phyloP scores from a whole-genome alignment of 2,329 filamentous ascomycete species.

The Neonectria hederae region DNA sequence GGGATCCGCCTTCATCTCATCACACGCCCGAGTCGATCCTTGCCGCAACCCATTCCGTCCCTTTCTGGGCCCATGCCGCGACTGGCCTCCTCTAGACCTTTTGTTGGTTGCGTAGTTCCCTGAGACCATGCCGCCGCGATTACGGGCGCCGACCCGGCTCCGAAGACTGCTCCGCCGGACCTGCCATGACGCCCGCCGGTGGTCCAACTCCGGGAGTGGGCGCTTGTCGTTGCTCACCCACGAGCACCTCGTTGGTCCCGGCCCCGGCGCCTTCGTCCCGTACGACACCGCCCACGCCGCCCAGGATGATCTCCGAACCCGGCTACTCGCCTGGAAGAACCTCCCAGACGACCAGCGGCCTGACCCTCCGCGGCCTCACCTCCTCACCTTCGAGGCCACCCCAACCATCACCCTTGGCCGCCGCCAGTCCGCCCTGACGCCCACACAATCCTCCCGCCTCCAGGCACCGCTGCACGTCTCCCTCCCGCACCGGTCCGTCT shows the following conservation, averaged over 20 bases:
- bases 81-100: neutral
- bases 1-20: neutral
- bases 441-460: conserved; percentile 57
- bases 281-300: conserved; percentile 46
- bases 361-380: conserved; percentile 67
- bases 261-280: conserved; percentile 35
- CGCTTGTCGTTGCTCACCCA: conserved; percentile 42
- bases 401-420: conserved; percentile 93
- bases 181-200: conserved; percentile 1
- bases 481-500: conserved; percentile 28
- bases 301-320: conserved; percentile 48
- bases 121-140: conserved; percentile 14
- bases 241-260: conserved; percentile 42
- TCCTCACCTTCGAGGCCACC: conserved; percentile 83
- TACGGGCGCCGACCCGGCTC: conserved; percentile 11
- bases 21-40: neutral
- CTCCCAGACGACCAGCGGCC: conserved; percentile 27
- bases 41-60: neutral
- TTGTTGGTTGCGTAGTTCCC: neutral
- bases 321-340: conserved; percentile 49
- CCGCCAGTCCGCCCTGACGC: conserved; percentile 69
- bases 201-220: conserved; percentile 19
- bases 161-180: neutral
- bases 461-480: conserved; percentile 51
- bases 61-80: neutral